Evolutionary conservation across 345 rosid genomes (phyloP).

Genomic region (Syzygium aromaticum): DNA sequence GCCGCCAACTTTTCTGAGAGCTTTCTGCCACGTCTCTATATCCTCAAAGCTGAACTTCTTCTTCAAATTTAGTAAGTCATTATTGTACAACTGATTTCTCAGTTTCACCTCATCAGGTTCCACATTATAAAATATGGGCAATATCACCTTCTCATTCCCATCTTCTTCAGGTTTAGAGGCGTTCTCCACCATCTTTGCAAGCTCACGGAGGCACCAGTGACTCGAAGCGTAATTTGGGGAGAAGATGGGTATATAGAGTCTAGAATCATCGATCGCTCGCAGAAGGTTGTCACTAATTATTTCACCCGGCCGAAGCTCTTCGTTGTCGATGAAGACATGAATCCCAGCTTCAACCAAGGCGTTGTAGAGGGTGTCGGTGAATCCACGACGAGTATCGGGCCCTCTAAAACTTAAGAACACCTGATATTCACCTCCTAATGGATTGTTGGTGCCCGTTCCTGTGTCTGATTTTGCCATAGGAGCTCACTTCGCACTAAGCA

Average conservation of each 20-base stretch:
- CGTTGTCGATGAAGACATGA: fast-evolving
- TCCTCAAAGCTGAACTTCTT: background rate
- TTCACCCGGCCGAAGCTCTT: background rate
- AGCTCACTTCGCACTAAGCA: no score
- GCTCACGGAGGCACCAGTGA: fast-evolving
- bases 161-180: background rate
- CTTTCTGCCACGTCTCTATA: background rate
- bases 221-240: fast-evolving
- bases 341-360: fast-evolving
- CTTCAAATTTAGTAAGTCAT: fast-evolving
- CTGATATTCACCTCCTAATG: fast-evolving
- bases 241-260: background rate
- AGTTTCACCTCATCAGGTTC: fast-evolving
- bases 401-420: background rate
- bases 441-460: background rate
- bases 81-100: fast-evolving
- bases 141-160: background rate
- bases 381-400: background rate
- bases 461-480: fast-evolving
- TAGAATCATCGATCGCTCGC: fast-evolving
- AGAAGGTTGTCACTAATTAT: background rate
- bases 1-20: background rate
- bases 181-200: background rate
- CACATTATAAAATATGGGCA: background rate
- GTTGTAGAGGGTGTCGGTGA: fast-evolving